A percentile compares a stretch with the other conserved stretches of the same genome.
Conservation (phyloP, 768 basidiomycete genomes). For the Tulasnella sp. region DNA sequence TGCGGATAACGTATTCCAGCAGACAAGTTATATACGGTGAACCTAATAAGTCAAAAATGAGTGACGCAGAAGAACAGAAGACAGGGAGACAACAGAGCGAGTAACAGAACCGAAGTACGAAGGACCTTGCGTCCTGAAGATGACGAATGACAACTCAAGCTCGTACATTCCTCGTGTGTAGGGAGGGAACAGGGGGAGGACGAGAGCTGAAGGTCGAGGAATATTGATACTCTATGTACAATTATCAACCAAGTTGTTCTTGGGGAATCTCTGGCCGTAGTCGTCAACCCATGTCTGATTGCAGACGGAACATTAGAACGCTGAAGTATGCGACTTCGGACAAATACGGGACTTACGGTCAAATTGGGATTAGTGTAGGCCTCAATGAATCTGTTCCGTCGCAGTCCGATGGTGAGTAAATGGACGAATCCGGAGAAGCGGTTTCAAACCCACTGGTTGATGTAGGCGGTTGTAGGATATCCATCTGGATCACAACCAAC, state of each 20-base stretch:
- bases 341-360: constrained; percentile 26
- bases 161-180: too few relatives aligned
- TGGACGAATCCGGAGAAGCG: not conserved
- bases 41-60: not conserved
- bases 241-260: constrained; percentile 43
- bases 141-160: too few relatives aligned
- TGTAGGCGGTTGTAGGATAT: constrained; percentile 75
- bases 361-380: constrained; percentile 74
- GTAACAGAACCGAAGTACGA: not conserved
- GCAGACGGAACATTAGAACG: not conserved
- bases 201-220: not conserved
- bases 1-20: not conserved
- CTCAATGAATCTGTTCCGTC: constrained; percentile 40
- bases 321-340: not conserved
- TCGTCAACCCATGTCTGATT: constrained; percentile 10
- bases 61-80: not conserved
- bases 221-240: constrained; percentile 17
- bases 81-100: not conserved
- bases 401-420: not conserved
- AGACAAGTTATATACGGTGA: not conserved
- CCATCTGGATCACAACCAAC: constrained; percentile 74
- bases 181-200: too few relatives aligned
- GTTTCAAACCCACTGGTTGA: constrained; percentile 39
- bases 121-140: not conserved
- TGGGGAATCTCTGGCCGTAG: constrained; percentile 70